Conservation (phyloP, 2,329 filamentous ascomycete species). For the Zymoseptoria crescenta region DNA sequence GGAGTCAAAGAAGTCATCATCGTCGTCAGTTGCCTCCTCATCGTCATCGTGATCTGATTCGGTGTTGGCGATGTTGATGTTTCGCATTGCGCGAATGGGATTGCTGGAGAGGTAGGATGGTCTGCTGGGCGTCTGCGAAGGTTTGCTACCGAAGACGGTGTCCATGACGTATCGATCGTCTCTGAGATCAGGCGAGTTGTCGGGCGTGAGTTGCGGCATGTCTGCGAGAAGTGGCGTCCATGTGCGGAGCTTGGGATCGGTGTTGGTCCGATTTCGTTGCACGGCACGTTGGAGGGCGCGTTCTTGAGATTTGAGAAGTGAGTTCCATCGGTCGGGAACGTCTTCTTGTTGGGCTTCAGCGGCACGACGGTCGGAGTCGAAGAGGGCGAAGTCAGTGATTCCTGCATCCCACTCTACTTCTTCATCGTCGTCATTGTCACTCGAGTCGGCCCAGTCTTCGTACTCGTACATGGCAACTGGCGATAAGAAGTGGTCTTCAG, state of each 20-base stretch:
- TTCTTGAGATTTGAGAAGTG: slow-evolving; percentile 20
- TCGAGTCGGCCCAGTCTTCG: slow-evolving; percentile 24
- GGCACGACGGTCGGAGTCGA: slow-evolving; percentile 21
- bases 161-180: slow-evolving; percentile 24
- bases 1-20: slow-evolving; percentile 16
- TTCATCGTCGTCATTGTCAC: slow-evolving; percentile 20
- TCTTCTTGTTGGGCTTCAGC: slow-evolving; percentile 19
- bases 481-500: slow-evolving; percentile 26
- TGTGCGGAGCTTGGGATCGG: slow-evolving; percentile 6
- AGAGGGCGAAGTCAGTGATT: slow-evolving; percentile 29
- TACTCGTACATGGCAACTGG: slow-evolving; percentile 23
- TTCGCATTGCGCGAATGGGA: slow-evolving; percentile 3
- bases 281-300: slow-evolving; percentile 21
- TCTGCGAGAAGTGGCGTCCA: slow-evolving; percentile 17
- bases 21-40: slow-evolving; percentile 9
- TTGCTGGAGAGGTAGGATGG: slow-evolving; percentile 17
- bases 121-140: neutral
- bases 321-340: slow-evolving; percentile 21
- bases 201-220: slow-evolving; percentile 27
- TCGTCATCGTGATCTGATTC: slow-evolving; percentile 10
- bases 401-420: slow-evolving; percentile 27
- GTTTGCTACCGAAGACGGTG: neutral
- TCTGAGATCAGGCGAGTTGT: slow-evolving; percentile 24
- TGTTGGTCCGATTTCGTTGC: slow-evolving; percentile 15
- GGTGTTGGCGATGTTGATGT: neutral